Evolutionary conservation across 1,284 basidiomycete species (phyloP), one percentile per base, ranked within the genome.

Genomic region (Fistulina hepatica): DNA sequence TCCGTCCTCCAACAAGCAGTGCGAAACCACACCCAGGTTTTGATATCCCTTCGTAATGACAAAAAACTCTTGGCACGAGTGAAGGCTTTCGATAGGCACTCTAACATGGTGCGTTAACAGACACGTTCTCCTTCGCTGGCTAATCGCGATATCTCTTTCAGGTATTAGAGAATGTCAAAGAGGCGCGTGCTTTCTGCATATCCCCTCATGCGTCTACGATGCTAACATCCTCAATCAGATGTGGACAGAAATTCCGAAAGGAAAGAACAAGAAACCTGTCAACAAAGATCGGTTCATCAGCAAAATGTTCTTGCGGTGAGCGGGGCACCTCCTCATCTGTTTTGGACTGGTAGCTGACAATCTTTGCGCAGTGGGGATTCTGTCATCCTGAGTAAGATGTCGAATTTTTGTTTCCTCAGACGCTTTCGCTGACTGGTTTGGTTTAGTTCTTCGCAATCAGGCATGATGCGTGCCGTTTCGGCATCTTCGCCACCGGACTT

Each of bases 201-300:
- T 7, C 21, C 6, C 23, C 11, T 8, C 10, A 17, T 21, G 16
- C 21, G 6, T 36, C 23, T 33, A 37, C 21, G n/a, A n/a, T n/a
- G 41, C 43, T 44, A n/a, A 47, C 31, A 33, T 23, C 33, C 31
- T 6, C 16, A 8, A 27, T 8, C 43, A 94, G 86, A 97, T 97
- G 94, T 98, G 95, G 95, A 97, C 93, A 20, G 95, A 99, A 60
- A 64, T 84, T 38, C 95, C 95, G 16, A 98, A 97, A 63, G 91
- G 91, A 36, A 98, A 97, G 67, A 91, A 89, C 58, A 95, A 95
- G 67, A 97, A 97, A 61, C 88, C 95, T 3, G 81, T 98, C 44
- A 97, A 98, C 71, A 97, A 95, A 65, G 92, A 99, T 64, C 76
- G 95, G 30, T 98, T 98, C 67, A 95, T 99, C 58, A 95, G 91